These are phyloP conservation scores for Vanrija pseudolonga DNA, from an alignment of 1,284 basidiomycete species.

Conservation along the genomic window DNA sequence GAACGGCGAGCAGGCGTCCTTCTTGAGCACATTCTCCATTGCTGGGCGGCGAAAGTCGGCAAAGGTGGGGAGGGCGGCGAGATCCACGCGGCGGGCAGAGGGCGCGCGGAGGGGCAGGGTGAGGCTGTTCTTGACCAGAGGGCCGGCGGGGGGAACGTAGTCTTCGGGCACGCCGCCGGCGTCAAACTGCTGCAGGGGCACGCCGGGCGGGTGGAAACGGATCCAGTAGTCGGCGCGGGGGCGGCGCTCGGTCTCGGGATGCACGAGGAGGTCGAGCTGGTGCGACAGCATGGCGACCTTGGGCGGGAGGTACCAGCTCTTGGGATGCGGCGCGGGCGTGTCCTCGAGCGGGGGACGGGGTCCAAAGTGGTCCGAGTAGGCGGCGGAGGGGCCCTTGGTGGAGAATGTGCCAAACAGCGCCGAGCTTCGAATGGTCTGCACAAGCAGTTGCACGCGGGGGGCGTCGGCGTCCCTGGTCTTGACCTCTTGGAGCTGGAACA, in stretches of 20 bases:
- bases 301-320: not conserved
- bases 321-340: not conserved
- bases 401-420: not conserved
- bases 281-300: not conserved
- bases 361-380: not conserved
- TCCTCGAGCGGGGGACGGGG: not conserved
- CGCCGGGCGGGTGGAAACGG: not conserved
- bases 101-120: not conserved
- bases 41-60: not conserved
- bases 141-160: not conserved
- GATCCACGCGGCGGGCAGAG: not conserved
- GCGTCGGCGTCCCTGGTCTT: too few species aligned
- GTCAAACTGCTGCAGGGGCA: not conserved
- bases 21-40: not conserved
- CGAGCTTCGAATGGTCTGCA: not conserved
- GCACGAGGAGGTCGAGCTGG: not conserved
- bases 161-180: not conserved
- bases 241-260: not conserved
- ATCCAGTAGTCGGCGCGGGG: not conserved
- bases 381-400: not conserved
- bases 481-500: not conserved
- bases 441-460: not conserved
- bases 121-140: not conserved
- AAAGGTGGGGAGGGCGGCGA: not conserved
- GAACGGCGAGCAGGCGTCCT: not conserved